phyloP scores from a whole-genome alignment of 192 early-diverging fungal genomes.

The Fimicolochytrium jonesii region DNA sequence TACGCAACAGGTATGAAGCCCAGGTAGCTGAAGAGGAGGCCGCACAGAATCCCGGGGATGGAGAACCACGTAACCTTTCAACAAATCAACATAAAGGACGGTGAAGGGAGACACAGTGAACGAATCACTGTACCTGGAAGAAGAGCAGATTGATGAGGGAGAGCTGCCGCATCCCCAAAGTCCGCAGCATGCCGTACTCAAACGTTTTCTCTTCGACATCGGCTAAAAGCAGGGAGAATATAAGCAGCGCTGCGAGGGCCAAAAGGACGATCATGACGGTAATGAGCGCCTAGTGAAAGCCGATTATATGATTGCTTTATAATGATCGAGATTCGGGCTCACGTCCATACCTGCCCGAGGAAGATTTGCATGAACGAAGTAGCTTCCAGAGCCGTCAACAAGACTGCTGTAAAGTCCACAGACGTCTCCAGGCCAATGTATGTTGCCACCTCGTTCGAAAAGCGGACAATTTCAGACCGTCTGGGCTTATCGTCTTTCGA shows the following conservation, averaged over 20 bases:
- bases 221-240: constrained; percentile 33
- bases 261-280: constrained; percentile 26
- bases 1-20: constrained; percentile 20
- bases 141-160: constrained; percentile 22
- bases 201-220: constrained; percentile 38
- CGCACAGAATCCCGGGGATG: constrained; percentile 22
- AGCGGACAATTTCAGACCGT: constrained; percentile 12
- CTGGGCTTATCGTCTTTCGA: background rate
- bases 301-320: too few species aligned
- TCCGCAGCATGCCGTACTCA: constrained; percentile 37
- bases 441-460: constrained; percentile 21
- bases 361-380: constrained; percentile 28
- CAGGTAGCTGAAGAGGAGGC: constrained; percentile 24
- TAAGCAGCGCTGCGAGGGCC: constrained; percentile 22
- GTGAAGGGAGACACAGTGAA: too few species aligned
- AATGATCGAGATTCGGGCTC: background rate
- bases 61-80: constrained; percentile 26
- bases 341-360: constrained; percentile 14
- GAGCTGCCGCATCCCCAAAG: constrained; percentile 23
- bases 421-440: constrained; percentile 12
- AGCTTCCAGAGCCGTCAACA: constrained; percentile 19
- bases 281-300: constrained; percentile 18
- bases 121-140: constrained; percentile 24
- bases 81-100: too few species aligned
- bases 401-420: constrained; percentile 16